Evolutionary conservation across 306 rosid genomes (phyloP), one percentile per base, ranked within the genome.

Genomic region (Astragalus membranaceus): DNA sequence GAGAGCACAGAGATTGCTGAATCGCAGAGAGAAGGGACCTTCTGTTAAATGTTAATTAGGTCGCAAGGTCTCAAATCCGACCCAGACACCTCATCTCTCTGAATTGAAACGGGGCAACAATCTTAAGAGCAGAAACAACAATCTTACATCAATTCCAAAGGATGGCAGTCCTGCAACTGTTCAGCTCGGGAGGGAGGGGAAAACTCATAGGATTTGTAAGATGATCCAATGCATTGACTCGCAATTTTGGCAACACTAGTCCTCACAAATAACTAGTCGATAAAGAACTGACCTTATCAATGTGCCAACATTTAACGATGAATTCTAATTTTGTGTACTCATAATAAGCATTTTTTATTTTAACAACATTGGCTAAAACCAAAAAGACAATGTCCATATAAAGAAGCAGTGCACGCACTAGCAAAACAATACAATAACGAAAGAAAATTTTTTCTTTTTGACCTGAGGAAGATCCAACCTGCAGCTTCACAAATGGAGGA

Each of bases 401-500:
- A 66, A n/a, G n/a, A n/a, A 51, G 53, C 39, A 67, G 5, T 1
- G 32, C 64, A 68, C 32, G 17, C 30, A 33, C 55, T 13, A 58
- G 10, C n/a, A n/a, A n/a, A n/a, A n/a, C 39, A 37, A 75, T 23
- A 4, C 16, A 4, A 44, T 10, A 60, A 64, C 44, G 46, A 50
- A 36, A 62, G 33, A 20, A 58, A 33, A 17, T 11, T 67, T 39
- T 63, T 56, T 30, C 73, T 47, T 49, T 56, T 64, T 74, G 33
- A 80, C 67, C 80, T 80, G 83, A 70, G 52, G 87, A 71, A 55
- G 79, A 85, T 79, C 88, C 93, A 86, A 87, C 77, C 83, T 87
- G 86, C 81, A 94, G 81, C 90, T 94, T 94, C 91, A 84, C 96
- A 83, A 94, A 94, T 29, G 87, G 88, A 44, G 98, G 98, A 78